Percentiles rank a stretch among this genome's conserved stretches.
Conservation (phyloP, 805 yeast species). For the Wickerhamiella brachini region DNA sequence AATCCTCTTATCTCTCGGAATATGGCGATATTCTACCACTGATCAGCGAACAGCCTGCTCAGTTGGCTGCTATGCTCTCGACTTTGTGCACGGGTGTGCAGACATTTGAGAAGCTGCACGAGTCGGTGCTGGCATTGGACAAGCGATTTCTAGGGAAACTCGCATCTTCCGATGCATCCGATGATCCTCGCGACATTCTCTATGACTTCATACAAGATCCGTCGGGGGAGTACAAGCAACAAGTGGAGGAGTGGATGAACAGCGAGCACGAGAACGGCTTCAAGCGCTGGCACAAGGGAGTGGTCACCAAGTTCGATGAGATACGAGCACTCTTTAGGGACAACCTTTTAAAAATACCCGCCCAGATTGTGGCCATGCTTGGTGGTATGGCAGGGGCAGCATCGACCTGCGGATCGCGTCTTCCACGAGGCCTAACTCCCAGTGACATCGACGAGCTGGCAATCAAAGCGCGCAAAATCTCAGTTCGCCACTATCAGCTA, state of each 20-base stretch:
- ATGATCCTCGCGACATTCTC: neutral
- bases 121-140: neutral
- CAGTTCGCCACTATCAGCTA: neutral
- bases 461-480: neutral
- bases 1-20: neutral
- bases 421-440: neutral
- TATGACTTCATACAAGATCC: neutral
- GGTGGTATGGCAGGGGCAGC: conserved; percentile 2
- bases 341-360: neutral
- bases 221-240: neutral
- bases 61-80: neutral
- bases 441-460: neutral
- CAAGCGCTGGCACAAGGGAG: conserved; percentile 14
- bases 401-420: neutral
- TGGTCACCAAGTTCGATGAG: conserved; percentile 4
- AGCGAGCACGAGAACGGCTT: conserved; percentile 18
- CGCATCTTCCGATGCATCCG: neutral
- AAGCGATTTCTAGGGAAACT: neutral
- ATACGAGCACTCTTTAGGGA: conserved; percentile 1
- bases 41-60: neutral
- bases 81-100: neutral
- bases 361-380: conserved; percentile 3
- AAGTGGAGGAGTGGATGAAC: conserved; percentile 12
- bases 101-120: neutral
- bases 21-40: neutral